A percentile compares a stretch with the other conserved stretches of the same genome.
Conservation (phyloP, 31 red algal species). For the Endocladia muricata region DNA sequence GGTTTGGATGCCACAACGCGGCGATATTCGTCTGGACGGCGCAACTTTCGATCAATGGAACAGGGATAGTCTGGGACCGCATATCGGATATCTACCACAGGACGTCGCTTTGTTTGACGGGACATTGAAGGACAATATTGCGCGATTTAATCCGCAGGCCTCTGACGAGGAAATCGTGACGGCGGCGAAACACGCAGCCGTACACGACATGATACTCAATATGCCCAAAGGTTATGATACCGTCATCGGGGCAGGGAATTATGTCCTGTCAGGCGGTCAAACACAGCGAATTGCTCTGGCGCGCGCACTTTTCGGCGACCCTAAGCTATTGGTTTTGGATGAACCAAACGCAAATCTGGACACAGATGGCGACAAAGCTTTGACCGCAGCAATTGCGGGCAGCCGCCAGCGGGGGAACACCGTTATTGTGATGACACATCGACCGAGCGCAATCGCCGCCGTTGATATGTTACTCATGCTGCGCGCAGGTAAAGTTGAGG, state of each 20-base stretch:
- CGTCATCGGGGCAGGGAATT: neutral
- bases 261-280: slow-evolving; percentile 8
- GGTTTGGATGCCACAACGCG: neutral
- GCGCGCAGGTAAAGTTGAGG: neutral
- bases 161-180: neutral
- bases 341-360: slow-evolving; percentile 12
- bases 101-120: neutral
- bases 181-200: neutral
- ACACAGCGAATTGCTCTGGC: slow-evolving; percentile 7
- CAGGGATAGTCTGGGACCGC: neutral
- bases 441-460: neutral
- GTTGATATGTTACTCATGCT: neutral
- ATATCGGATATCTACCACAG: neutral
- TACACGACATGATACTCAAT: slow-evolving; percentile 3
- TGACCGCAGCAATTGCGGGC: neutral
- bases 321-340: slow-evolving; percentile 12
- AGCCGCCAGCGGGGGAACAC: neutral
- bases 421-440: slow-evolving; percentile 4
- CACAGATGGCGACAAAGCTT: neutral
- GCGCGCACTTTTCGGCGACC: neutral
- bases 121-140: slow-evolving; percentile 3
- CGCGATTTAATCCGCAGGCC: slow-evolving; percentile 1
- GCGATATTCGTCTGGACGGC: slow-evolving; percentile 8
- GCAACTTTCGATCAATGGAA: neutral
- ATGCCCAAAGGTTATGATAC: slow-evolving; percentile 7